These are phyloP conservation scores for Pichia sp. DNA, from an alignment of 1,139 yeast species.

Conservation along the genomic window DNA sequence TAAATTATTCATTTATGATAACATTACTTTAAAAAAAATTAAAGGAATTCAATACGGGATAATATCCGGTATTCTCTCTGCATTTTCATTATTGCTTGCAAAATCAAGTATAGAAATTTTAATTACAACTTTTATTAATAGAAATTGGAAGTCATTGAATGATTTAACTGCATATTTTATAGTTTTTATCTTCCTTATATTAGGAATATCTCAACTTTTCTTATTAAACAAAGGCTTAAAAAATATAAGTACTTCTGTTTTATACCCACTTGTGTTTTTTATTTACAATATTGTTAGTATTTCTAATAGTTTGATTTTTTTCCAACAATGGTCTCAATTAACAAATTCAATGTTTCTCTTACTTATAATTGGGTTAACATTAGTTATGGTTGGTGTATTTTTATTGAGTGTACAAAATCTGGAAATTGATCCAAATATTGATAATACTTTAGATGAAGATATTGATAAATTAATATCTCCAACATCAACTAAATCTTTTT, in stretches of 20 bases:
- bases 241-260: constrained; percentile 65
- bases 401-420: constrained; percentile 39
- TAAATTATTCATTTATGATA: constrained; percentile 12
- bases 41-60: constrained; percentile 62
- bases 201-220: constrained; percentile 70
- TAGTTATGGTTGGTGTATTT: constrained; percentile 51
- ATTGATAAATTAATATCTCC: too few relatives aligned
- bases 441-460: not conserved
- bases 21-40: constrained; percentile 23
- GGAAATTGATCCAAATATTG: not conserved
- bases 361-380: constrained; percentile 45
- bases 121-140: constrained; percentile 39
- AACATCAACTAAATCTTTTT: too few relatives aligned
- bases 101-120: constrained; percentile 74
- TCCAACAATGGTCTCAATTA: constrained; percentile 43
- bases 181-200: constrained; percentile 50
- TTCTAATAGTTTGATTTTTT: constrained; percentile 64
- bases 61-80: constrained; percentile 73
- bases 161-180: constrained; percentile 42
- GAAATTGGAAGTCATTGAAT: constrained; percentile 22
- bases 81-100: constrained; percentile 80
- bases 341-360: constrained; percentile 35
- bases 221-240: constrained; percentile 71
- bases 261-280: constrained; percentile 83
- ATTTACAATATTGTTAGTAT: constrained; percentile 72